Evolutionary conservation across 2,329 filamentous ascomycete species (phyloP).

Genomic region (Fusarium albidum): DNA sequence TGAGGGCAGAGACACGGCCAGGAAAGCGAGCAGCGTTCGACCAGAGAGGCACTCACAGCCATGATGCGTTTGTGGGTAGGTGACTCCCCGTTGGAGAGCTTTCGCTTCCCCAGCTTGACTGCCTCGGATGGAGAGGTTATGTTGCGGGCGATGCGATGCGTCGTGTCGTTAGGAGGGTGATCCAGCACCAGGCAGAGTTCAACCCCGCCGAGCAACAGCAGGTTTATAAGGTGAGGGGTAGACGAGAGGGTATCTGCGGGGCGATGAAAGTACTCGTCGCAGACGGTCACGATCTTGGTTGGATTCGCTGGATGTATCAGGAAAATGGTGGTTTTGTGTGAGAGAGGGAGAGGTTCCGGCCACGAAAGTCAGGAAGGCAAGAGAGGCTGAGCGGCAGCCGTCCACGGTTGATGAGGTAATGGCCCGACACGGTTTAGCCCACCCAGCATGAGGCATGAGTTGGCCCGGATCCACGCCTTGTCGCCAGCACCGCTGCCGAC

Average conservation of each 20-base stretch:
- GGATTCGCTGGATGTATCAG: constrained; percentile 16
- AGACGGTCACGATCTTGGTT: constrained; percentile 19
- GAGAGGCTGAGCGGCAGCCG: constrained; percentile 30
- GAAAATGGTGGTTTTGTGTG: constrained; percentile 22
- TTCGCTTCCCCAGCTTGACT: constrained; percentile 73
- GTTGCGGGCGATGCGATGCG: constrained; percentile 42
- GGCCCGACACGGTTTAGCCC: constrained; percentile 27
- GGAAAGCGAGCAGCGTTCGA: background rate
- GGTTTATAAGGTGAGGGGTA: constrained; percentile 24
- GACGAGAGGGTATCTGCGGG: constrained; percentile 13
- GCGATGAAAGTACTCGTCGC: constrained; percentile 23
- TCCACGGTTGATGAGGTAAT: constrained; percentile 41
- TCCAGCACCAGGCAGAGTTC: constrained; percentile 48
- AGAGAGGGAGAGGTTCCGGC: constrained; percentile 22
- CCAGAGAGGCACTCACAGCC: constrained; percentile 58
- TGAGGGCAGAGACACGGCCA: constrained; percentile 2
- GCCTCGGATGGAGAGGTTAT: constrained; percentile 44
- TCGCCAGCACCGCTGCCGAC: background rate
- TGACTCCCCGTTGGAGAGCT: constrained; percentile 68
- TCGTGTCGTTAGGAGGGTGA: constrained; percentile 35
- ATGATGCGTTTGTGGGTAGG: constrained; percentile 67
- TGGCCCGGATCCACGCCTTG: no score
- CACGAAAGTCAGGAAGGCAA: constrained; percentile 19
- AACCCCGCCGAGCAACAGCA: constrained; percentile 45
- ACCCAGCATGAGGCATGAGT: constrained; percentile 30